These are phyloP conservation scores for Populus hybrid DNA, from an alignment of 441 rosid genomes.

Conservation along the genomic window DNA sequence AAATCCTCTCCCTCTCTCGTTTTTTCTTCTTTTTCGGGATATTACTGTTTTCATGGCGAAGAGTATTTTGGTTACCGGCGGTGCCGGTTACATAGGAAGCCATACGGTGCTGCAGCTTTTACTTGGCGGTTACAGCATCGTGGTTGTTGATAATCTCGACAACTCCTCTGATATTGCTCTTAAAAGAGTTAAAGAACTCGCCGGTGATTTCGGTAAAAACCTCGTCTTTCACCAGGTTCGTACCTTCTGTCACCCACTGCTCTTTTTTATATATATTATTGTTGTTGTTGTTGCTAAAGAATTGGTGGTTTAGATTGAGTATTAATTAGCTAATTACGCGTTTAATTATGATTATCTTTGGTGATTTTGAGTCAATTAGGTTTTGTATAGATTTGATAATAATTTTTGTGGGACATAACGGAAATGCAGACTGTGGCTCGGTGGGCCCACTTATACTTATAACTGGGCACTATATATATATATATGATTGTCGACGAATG, in stretches of 20 bases:
- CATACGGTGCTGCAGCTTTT: constrained; percentile 89
- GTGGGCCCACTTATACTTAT: too few relatives aligned
- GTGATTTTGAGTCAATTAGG: too few relatives aligned
- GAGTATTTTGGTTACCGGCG: constrained; percentile 79
- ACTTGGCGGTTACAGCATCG: constrained; percentile 51
- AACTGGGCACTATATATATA: too few relatives aligned
- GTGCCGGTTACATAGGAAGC: constrained; percentile 92
- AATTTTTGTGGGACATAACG: too few relatives aligned
- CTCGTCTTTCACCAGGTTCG: constrained; percentile 69
- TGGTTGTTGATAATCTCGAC: constrained; percentile 78
- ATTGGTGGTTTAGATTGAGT: not conserved
- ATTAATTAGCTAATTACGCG: not conserved
- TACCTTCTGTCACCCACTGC: not conserved
- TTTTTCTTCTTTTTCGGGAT: not conserved
- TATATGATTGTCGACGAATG: too few relatives aligned
- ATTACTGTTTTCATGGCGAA: constrained; percentile 32
- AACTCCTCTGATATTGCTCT: constrained; percentile 62
- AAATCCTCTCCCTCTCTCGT: not conserved
- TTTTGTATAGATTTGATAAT: too few relatives aligned
- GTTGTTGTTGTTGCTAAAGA: too few relatives aligned
- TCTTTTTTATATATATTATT: not conserved
- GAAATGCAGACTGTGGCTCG: too few relatives aligned
- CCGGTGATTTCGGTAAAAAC: constrained; percentile 44
- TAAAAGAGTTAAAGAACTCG: constrained; percentile 58
- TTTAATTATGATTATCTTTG: too few relatives aligned